Conservation (phyloP, 495 filamentous ascomycete genomes). For the Talaromyces thailandensis region DNA sequence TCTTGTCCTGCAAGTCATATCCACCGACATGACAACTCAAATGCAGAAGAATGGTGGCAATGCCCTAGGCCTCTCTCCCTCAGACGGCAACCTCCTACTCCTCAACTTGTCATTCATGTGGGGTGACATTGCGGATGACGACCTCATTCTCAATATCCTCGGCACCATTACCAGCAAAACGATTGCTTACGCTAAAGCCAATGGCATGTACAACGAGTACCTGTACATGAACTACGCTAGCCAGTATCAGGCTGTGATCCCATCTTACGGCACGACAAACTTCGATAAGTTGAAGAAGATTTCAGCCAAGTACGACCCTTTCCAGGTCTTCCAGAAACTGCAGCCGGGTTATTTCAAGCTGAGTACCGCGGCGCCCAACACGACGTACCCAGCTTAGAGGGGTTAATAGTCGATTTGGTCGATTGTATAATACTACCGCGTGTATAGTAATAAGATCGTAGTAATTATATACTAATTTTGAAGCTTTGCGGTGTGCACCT, state of each 20-base stretch:
- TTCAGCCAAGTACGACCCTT: slow-evolving; percentile 29
- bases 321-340: slow-evolving; percentile 24
- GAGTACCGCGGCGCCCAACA: background rate
- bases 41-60: slow-evolving; percentile 41
- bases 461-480: background rate
- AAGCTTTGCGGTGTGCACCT: background rate
- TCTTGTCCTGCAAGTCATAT: slow-evolving; percentile 40
- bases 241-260: slow-evolving; percentile 28
- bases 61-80: slow-evolving; percentile 37
- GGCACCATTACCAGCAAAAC: slow-evolving; percentile 1
- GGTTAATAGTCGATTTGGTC: background rate
- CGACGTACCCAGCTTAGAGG: slow-evolving; percentile 2
- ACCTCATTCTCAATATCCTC: slow-evolving; percentile 6
- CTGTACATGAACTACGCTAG: slow-evolving; percentile 49
- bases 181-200: slow-evolving; percentile 24
- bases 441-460: background rate
- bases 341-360: slow-evolving; percentile 37
- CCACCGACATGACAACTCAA: slow-evolving; percentile 24
- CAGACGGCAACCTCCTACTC: slow-evolving; percentile 27
- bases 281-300: slow-evolving; percentile 20
- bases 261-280: slow-evolving; percentile 27
- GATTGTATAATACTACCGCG: background rate
- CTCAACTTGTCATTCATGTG: slow-evolving; percentile 28
- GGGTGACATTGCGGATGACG: slow-evolving; percentile 24
- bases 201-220: slow-evolving; percentile 39